Evolutionary conservation across 371 early-diverging fungal species (phyloP).

Genomic region (Rhizomucor miehei): DNA sequence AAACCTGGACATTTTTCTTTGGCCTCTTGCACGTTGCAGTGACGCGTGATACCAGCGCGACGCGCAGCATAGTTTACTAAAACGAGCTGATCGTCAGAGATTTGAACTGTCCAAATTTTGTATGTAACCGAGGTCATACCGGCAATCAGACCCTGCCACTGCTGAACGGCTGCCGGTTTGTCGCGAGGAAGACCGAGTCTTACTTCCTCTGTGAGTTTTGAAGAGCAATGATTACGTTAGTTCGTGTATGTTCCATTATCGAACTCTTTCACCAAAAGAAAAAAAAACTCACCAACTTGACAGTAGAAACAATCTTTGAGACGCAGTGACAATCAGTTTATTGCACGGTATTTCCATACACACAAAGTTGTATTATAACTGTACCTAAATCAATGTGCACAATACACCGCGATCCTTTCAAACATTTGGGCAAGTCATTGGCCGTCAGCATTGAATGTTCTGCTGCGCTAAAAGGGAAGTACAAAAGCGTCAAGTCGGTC

Average conservation of each 20-base stretch:
- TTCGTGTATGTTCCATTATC: neutral
- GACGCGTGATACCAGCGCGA: constrained; percentile 45
- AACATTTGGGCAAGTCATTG: constrained; percentile 35
- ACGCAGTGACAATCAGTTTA: neutral
- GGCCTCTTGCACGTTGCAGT: constrained; percentile 55
- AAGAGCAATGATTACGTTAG: too few species aligned
- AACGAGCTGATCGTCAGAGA: neutral
- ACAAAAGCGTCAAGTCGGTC: too few species aligned
- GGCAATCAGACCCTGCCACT: constrained; percentile 89
- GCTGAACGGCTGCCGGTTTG: constrained; percentile 82
- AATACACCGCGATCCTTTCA: constrained; percentile 56
- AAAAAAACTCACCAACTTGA: constrained; percentile 65
- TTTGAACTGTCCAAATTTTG: neutral
- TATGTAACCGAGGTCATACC: constrained; percentile 45
- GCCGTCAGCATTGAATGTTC: neutral
- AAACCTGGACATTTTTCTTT: constrained; percentile 63
- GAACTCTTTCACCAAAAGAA: neutral
- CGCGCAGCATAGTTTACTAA: constrained; percentile 62
- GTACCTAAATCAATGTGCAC: constrained; percentile 62
- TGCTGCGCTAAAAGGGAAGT: too few species aligned
- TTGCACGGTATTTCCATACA: neutral
- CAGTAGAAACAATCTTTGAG: constrained; percentile 71
- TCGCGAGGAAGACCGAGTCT: constrained; percentile 66
- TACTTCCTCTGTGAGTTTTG: constrained; percentile 76
- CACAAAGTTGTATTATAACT: constrained; percentile 9